These are phyloP conservation scores for Termitomyces sp. DNA, from an alignment of 768 basidiomycete species.

Conservation along the genomic window DNA sequence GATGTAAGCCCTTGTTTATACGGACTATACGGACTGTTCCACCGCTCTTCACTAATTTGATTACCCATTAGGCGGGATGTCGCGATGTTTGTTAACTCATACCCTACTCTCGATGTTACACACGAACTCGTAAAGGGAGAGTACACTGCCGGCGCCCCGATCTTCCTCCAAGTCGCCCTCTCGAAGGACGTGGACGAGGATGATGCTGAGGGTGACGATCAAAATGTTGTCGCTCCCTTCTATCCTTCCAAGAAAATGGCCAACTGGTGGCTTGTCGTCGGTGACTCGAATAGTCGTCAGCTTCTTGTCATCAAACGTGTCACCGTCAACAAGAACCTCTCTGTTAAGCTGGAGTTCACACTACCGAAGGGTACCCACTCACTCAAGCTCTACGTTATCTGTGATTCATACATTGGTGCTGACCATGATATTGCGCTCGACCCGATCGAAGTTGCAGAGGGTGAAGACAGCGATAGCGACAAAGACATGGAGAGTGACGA, in stretches of 20 bases:
- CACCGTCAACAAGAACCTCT: conserved; percentile 83
- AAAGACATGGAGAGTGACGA: conserved; percentile 72
- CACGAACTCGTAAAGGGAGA: conserved; percentile 85
- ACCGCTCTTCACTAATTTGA: conserved; percentile 12
- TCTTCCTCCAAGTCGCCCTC: conserved; percentile 75
- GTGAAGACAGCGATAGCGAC: conserved; percentile 83
- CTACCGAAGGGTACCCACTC: conserved; percentile 80
- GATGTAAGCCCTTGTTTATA: conserved; percentile 62
- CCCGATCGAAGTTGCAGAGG: conserved; percentile 83
- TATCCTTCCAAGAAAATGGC: conserved; percentile 89
- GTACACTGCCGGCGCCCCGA: conserved; percentile 82
- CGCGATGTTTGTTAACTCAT: conserved; percentile 93
- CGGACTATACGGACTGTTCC: background rate
- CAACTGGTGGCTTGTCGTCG: conserved; percentile 97
- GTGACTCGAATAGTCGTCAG: conserved; percentile 76
- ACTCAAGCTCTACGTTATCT: conserved; percentile 88
- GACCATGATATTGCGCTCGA: conserved; percentile 90
- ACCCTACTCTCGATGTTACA: conserved; percentile 91
- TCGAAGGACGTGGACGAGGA: conserved; percentile 81
- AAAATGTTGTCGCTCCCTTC: conserved; percentile 88
- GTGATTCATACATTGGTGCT: conserved; percentile 87
- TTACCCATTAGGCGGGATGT: conserved; percentile 73
- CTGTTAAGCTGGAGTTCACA: conserved; percentile 86
- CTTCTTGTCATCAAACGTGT: conserved; percentile 87
- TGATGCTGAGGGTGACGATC: conserved; percentile 63